These are phyloP conservation scores for Cymbopogon flexuosus DNA, from an alignment of 202 grass and related monocot genomes.

Conservation along the genomic window DNA sequence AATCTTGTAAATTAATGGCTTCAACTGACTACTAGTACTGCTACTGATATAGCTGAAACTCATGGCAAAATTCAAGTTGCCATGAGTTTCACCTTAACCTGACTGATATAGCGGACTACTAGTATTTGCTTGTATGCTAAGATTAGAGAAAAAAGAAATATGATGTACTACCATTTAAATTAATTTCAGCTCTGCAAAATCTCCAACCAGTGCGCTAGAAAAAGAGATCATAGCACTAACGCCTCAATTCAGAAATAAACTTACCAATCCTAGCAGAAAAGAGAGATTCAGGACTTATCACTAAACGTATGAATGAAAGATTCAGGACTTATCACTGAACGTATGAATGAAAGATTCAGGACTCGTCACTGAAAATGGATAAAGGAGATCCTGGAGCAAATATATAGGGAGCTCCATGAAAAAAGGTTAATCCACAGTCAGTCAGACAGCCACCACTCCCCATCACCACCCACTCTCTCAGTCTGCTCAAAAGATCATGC, in stretches of 20 bases:
- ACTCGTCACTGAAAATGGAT: not conserved
- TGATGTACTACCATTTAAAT: not conserved
- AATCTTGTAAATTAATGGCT: not conserved
- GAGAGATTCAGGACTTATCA: too few species aligned
- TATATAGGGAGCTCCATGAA: not conserved
- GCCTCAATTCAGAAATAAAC: not conserved
- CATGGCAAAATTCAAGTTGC: too few species aligned
- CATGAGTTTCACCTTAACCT: too few species aligned
- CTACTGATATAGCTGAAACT: too few species aligned
- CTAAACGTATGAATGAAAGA: not conserved
- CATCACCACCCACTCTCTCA: not conserved
- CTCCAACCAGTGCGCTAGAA: too few species aligned
- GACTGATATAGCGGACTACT: too few species aligned
- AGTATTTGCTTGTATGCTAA: not conserved
- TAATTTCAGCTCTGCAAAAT: not conserved
- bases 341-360: too few species aligned
- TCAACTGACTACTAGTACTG: too few species aligned
- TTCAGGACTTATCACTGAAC: too few species aligned
- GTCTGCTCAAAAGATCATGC: not conserved
- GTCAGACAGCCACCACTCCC: not conserved
- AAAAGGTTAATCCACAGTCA: not conserved
- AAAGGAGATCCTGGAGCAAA: not conserved
- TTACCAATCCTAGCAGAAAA: not conserved
- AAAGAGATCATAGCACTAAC: not conserved
- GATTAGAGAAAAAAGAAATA: not conserved